These are phyloP conservation scores for Alternaria novae-zelandiae DNA, from an alignment of 2,329 filamentous ascomycete genomes.

Conservation along the genomic window DNA sequence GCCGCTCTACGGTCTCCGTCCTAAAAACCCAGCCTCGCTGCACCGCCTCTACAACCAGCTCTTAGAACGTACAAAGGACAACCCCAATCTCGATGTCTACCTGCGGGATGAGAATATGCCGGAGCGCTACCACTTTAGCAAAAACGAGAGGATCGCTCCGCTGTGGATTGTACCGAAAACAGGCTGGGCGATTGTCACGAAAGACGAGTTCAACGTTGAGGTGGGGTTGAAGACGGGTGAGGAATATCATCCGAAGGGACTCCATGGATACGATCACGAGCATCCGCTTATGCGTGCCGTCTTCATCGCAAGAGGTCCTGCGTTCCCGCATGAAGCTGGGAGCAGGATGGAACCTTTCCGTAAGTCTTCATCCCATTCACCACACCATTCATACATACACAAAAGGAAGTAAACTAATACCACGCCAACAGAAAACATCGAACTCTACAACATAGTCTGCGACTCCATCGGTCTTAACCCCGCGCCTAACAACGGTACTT, in stretches of 20 bases:
- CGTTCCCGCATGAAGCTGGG: conserved; percentile 85
- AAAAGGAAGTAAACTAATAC: conserved; percentile 31
- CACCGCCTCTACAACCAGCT: conserved; percentile 68
- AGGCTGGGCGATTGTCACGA: conserved; percentile 89
- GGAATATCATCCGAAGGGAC: conserved; percentile 78
- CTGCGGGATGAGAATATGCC: conserved; percentile 89
- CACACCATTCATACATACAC: background rate
- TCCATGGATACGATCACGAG: conserved; percentile 95
- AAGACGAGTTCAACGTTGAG: conserved; percentile 76
- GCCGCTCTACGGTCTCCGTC: conserved; percentile 88
- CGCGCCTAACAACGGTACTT: conserved; percentile 84
- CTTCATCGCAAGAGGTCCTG: conserved; percentile 88
- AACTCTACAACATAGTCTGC: conserved; percentile 94
- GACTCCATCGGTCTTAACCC: conserved; percentile 80
- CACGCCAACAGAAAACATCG: conserved; percentile 81
- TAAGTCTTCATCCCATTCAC: conserved; percentile 61
- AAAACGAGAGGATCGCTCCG: conserved; percentile 88
- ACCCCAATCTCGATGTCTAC: conserved; percentile 83
- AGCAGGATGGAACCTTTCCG: conserved; percentile 82
- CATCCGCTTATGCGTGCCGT: conserved; percentile 96
- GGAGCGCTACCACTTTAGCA: conserved; percentile 85
- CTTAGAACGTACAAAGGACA: conserved; percentile 61
- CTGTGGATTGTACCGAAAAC: conserved; percentile 92
- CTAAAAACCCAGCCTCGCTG: conserved; percentile 72
- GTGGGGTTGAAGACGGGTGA: conserved; percentile 68